Evolutionary conservation across 192 early-diverging fungal species (phyloP), one percentile per base, ranked within the genome.

Genomic region (Podila verticillata): DNA sequence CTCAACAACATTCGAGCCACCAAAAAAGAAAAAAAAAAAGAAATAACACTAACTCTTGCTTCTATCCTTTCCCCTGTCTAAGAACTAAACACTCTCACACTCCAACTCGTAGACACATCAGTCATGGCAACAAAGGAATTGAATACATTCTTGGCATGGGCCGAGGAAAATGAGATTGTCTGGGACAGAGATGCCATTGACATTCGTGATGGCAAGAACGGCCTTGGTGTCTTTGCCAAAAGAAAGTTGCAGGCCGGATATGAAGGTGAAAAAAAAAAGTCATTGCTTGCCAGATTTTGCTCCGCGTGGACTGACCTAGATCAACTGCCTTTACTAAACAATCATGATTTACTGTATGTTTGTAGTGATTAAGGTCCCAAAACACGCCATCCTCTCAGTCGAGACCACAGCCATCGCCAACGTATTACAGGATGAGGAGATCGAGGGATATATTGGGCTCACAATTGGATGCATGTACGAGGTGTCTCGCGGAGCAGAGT

Each of bases 381-480:
- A 96, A 72, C 72, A 88, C 1, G 84, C 88, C 7, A 87, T 96
- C 2, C 84, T 97, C 15, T 94, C 93, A 30, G 72, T 87, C 19
- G 88, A 90, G 61, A 94, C 88, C 22, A 89, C 93, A 54, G 93
- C 88, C 2, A 90, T 95, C 66, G 91, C 93, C 70, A 91, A 95
- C 70, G 75, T 95, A 24, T 73, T 96, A 20, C 85, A 89, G 29
- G 90, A 89, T 48, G 86, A 89, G 49, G 65, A 83, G 13, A 61
- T 93, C 39, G 85, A 83, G 24, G 94, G 93, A 35, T 90, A 89
- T 4, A 85, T 95, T 57, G 89, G 88, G 12, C 83, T 97, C 54
- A 86, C 90, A 0, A 67, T 97, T 26, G 85, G 92, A 17, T 84
- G 95, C 71, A 90, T 96, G 91, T 96, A 93, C 71, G 96, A 97